Conservation (phyloP, 2,329 filamentous ascomycete species). For the Exophiala phaeomuriformis region DNA sequence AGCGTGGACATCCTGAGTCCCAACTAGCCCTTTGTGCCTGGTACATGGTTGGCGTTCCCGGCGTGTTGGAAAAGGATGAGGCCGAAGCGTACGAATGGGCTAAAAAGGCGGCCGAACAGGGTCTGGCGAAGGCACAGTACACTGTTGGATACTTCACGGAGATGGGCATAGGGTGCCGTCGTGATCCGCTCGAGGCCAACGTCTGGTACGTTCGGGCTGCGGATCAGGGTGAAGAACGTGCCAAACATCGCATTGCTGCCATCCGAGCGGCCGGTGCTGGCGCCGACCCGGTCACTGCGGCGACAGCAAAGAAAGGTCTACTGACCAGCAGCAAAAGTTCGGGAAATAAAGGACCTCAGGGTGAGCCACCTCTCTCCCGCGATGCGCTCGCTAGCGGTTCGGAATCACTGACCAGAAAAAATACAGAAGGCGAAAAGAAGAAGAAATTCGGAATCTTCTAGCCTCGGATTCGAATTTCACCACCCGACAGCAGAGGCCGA, state of each 20-base stretch:
- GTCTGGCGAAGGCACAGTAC: slow-evolving; percentile 76
- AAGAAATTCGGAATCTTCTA: slow-evolving; percentile 30
- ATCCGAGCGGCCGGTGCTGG: slow-evolving; percentile 74
- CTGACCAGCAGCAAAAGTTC: slow-evolving; percentile 16
- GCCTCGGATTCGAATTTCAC: slow-evolving; percentile 13
- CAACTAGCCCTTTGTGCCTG: slow-evolving; percentile 99
- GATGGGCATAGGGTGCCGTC: slow-evolving; percentile 92
- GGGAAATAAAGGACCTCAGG: slow-evolving; percentile 18
- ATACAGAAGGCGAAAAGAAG: slow-evolving; percentile 26
- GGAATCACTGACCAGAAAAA: slow-evolving; percentile 6
- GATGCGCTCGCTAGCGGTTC: background rate
- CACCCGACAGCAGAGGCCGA: background rate
- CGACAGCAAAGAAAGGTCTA: slow-evolving; percentile 16
- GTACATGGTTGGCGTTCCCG: slow-evolving; percentile 94
- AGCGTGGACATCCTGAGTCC: slow-evolving; percentile 70
- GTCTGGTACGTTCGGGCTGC: slow-evolving; percentile 97
- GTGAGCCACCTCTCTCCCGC: slow-evolving; percentile 10
- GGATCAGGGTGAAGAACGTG: slow-evolving; percentile 82
- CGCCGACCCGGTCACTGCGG: slow-evolving; percentile 32
- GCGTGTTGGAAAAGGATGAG: slow-evolving; percentile 88
- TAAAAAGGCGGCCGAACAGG: slow-evolving; percentile 71
- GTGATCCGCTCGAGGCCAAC: slow-evolving; percentile 92
- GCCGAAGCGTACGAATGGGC: slow-evolving; percentile 97
- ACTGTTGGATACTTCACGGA: slow-evolving; percentile 96
- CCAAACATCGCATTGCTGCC: slow-evolving; percentile 75